Evolutionary conservation across 2,329 filamentous ascomycete genomes (phyloP), one percentile per base, ranked within the genome.

Genomic region (Xylaria digitata): DNA sequence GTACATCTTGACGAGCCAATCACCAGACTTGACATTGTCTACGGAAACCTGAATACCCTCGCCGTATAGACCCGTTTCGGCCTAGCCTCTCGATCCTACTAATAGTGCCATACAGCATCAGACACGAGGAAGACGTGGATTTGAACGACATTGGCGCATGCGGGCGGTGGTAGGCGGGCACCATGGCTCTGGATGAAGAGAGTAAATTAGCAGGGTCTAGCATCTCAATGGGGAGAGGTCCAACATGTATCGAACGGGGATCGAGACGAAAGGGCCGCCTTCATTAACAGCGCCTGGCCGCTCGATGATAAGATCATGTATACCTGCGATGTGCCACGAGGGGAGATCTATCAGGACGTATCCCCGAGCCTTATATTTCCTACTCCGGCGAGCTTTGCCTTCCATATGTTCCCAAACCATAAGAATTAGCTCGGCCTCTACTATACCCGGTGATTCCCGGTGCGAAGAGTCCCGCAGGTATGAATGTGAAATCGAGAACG

Each of bases 231-330:
- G 9, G 32, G 32, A 48, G 54, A 63, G 9, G 65, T 56, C 19
- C 40, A 63, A 30, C 67, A 67, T 6, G 66, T 59, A 42, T 66
- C 66, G 6, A 54, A 30, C 5, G 49, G 55, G n/a, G 40, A 43
- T 1, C 21, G 34, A 21, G 67, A 66, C 17, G 68, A 71, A 21
- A 63, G 59, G 30, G 61, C 69, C 2, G 65, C 72, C 2, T 70
- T 75, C 8, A 64, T 71, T 7, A 75, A 75, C 46, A 71, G 73
- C n/a, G 71, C 74, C 17, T 74, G 67, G 64, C 72, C 72, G 2
- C 71, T 71, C 8, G 72, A 74, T 32, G 65, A 71, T 49, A 56
- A 43, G 40, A 58, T 30, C n/a, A 67, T 68, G 67, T 68, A 71
- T 37, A 45, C 30, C 5, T 60, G 55, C 19, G 56, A 71, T 37